phyloP scores from a whole-genome alignment of 345 rosid species.

The Gossypium longicalyx region DNA sequence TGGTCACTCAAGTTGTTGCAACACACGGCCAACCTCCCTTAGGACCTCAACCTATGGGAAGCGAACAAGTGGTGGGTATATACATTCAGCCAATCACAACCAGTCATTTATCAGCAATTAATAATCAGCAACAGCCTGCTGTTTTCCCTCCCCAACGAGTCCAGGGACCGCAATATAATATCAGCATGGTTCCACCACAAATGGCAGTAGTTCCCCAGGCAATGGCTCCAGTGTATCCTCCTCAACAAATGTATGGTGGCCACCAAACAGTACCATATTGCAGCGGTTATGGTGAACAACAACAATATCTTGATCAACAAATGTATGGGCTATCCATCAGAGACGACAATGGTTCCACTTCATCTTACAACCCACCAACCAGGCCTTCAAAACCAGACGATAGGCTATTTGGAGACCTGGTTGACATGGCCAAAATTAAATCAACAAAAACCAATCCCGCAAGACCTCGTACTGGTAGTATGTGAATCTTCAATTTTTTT shows the following conservation, averaged over 20 bases:
- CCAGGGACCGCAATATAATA: constrained; percentile 52
- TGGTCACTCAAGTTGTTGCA: constrained; percentile 43
- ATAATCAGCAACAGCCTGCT: constrained; percentile 15
- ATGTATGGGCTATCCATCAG: constrained; percentile 67
- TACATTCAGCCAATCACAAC: constrained; percentile 32
- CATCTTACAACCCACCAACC: constrained; percentile 50
- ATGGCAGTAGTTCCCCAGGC: constrained; percentile 36
- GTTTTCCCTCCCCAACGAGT: constrained; percentile 38
- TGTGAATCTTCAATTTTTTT: constrained; percentile 38
- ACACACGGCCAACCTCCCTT: constrained; percentile 53
- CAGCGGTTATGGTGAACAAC: constrained; percentile 67
- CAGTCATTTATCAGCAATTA: constrained; percentile 26
- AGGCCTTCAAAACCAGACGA: constrained; percentile 68
- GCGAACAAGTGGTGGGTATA: constrained; percentile 37
- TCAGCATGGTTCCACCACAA: constrained; percentile 51
- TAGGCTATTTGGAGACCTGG: constrained; percentile 95
- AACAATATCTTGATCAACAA: constrained; percentile 68
- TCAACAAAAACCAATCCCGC: constrained; percentile 56
- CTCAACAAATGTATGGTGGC: constrained; percentile 66
- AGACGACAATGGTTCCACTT: constrained; percentile 40
- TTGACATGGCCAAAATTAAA: constrained; percentile 82
- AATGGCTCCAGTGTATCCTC: constrained; percentile 50
- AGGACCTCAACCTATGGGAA: constrained; percentile 39
- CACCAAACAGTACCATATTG: constrained; percentile 56
- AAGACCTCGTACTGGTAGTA: constrained; percentile 85